Conservation (phyloP, 352 stramenopile species). For the Phytophthora niederhauseri region DNA sequence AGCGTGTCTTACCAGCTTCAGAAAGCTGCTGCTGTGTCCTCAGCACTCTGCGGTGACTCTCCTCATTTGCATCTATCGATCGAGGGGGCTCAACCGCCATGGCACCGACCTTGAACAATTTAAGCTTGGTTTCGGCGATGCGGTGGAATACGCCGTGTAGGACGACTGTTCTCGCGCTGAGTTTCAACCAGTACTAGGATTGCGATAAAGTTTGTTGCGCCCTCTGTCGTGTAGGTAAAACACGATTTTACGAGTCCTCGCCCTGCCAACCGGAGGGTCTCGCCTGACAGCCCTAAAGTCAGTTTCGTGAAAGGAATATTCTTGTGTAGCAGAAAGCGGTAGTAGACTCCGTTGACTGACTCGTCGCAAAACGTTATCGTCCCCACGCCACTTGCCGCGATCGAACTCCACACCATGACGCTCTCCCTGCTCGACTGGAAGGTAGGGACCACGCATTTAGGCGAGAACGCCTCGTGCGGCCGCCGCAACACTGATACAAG, state of each 20-base stretch:
- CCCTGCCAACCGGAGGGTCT: not conserved
- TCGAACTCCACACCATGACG: not conserved
- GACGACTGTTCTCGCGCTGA: not conserved
- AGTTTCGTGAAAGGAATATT: not conserved
- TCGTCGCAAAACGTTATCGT: not conserved
- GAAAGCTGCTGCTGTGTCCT: not conserved
- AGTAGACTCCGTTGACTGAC: not conserved
- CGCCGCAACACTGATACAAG: constrained; percentile 2
- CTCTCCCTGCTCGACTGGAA: not conserved
- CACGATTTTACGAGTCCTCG: too few relatives aligned
- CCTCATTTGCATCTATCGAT: not conserved
- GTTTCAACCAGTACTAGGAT: constrained; percentile 8
- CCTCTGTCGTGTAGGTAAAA: not conserved
- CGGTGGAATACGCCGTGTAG: constrained; percentile 10
- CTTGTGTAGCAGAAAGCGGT: not conserved
- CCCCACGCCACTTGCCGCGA: not conserved
- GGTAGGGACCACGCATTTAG: not conserved
- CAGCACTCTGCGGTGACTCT: not conserved
- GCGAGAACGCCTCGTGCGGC: not conserved
- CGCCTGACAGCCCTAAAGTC: not conserved
- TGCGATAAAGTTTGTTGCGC: not conserved
- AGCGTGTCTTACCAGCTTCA: not conserved
- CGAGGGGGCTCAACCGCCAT: not conserved
- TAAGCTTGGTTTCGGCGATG: constrained; percentile 1
- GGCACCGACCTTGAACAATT: not conserved